These are phyloP conservation scores for Hypericum androsaemum DNA, from an alignment of 345 rosid genomes.

Conservation along the genomic window DNA sequence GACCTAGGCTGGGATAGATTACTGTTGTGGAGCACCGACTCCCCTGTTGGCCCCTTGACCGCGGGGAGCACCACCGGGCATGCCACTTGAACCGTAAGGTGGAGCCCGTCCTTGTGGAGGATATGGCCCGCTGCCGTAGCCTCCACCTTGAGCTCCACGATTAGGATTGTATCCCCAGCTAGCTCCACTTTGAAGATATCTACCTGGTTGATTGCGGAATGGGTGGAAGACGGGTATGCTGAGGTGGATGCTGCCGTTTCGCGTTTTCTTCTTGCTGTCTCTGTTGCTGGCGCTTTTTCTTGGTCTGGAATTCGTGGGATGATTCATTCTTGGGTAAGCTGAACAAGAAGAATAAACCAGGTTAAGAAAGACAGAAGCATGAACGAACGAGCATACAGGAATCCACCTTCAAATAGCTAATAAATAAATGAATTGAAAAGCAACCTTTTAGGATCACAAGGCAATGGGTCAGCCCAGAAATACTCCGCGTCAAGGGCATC, in stretches of 20 bases:
- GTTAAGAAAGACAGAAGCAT: conserved; percentile 7
- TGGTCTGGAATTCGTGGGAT: conserved; percentile 93
- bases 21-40: conserved; percentile 61
- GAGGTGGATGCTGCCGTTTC: conserved; percentile 76
- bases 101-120: conserved; percentile 77
- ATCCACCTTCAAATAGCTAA: too few relatives aligned
- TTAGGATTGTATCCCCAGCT: conserved; percentile 42
- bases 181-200: conserved; percentile 55
- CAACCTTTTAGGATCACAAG: conserved; percentile 92
- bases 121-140: conserved; percentile 63
- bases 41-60: conserved; percentile 53
- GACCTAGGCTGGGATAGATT: too few relatives aligned
- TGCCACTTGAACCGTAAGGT: conserved; percentile 55
- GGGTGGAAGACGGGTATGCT: conserved; percentile 70
- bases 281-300: conserved; percentile 90
- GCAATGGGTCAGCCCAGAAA: conserved; percentile 93
- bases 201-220: conserved; percentile 62
- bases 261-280: conserved; percentile 81
- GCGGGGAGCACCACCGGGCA: conserved; percentile 55
- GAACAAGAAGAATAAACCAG: conserved; percentile 6
- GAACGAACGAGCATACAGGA: neutral
- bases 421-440: neutral
- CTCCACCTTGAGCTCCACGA: conserved; percentile 44
- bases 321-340: conserved; percentile 90
- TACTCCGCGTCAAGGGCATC: conserved; percentile 97